Evolutionary conservation across 768 basidiomycete genomes (phyloP), one percentile per base, ranked within the genome.

Genomic region (Porphyrellus cyaneotinctus): DNA sequence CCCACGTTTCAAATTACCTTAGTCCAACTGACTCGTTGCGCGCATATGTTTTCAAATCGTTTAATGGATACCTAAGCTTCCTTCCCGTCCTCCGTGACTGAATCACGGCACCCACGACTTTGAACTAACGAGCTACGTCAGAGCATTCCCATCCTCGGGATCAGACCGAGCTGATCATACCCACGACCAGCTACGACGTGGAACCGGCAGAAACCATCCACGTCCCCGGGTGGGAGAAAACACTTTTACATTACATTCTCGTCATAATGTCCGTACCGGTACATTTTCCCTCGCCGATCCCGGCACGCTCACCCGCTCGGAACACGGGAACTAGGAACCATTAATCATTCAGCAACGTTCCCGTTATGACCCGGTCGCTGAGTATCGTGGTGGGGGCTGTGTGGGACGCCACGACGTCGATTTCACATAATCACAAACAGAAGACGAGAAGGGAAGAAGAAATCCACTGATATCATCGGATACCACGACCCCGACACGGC

Each of bases 11-110:
- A n/a, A n/a, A n/a, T n/a, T 53, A 59, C 52, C 26, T 32, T 45
- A 43, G 43, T 55, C 36, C n/a, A n/a, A 22, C 31, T 33, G 15
- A 26, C 41, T 20, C 51, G 17, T 30, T 47, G n/a, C 28, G 26
- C n/a, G 9, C 52, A 50, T 58, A 56, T 56, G 20, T 43, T 54
- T 48, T 54, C 42, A n/a, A 47, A 30, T 38, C 37, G 44, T 39
- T 52, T 63, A 58, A 58, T 60, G 37, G 38, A 58, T 58, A 57
- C 45, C 47, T 50, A 39, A 6, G 7, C 22, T 22, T 33, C 32
- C 47, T 33, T 46, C n/a, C 22, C 42, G 32, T 42, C 46, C 30
- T 46, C 28, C 28, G 14, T 6, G n/a, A 28, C 26, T 28, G 26
- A 9, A 28, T 28, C 5, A 28, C 9, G 26, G 26, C 26, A 39